Percentiles rank a stretch among this genome's conserved stretches.
Evolutionary conservation across 345 rosid genomes (phyloP).

Genomic region (Eucalyptus tenuipes): DNA sequence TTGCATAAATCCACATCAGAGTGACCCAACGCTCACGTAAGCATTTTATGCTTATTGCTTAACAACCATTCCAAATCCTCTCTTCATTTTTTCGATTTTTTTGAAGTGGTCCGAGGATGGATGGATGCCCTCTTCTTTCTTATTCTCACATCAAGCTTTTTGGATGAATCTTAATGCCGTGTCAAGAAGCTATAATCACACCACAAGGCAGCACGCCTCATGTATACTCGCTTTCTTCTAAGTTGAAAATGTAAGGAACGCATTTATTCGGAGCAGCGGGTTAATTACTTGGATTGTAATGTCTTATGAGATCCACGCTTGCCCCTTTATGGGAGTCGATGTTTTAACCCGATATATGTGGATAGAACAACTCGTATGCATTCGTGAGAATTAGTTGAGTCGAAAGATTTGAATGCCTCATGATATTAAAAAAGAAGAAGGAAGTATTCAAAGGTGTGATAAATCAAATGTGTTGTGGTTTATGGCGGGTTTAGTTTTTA

Average conservation of each 20-base stretch:
- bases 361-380: neutral
- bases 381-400: neutral
- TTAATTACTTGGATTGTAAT: neutral
- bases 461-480: accelerated
- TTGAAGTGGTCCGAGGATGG: neutral
- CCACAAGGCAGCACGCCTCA: neutral
- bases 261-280: neutral
- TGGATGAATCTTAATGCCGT: neutral
- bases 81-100: neutral
- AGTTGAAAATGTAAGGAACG: neutral
- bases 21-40: neutral
- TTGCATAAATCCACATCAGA: neutral
- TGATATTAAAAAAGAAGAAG: accelerated
- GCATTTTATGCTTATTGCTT: neutral
- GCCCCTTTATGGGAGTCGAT: accelerated
- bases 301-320: neutral
- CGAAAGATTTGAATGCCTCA: accelerated
- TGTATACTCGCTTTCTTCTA: neutral
- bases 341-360: accelerated
- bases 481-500: neutral
- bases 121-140: neutral
- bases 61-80: neutral
- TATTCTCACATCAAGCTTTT: neutral
- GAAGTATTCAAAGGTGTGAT: neutral
- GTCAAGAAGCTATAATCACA: neutral